phyloP scores from a whole-genome alignment of 345 rosid species.

The Carallia brachiata region DNA sequence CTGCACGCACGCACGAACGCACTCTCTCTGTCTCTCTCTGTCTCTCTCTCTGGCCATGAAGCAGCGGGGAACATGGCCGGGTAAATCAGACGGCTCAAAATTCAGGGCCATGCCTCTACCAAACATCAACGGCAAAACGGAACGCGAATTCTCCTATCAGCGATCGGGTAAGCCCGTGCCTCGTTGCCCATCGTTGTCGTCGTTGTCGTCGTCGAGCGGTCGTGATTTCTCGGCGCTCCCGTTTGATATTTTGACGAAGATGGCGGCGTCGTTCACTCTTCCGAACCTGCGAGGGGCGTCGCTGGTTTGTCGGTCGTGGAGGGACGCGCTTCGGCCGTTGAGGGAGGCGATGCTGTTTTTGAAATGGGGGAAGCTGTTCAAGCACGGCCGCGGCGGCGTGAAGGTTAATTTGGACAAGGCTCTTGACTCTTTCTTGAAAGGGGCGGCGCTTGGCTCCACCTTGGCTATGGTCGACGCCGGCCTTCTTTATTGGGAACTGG shows the following conservation, averaged over 20 bases:
- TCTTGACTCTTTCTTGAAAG: conserved; percentile 72
- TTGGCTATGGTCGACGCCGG: conserved; percentile 99
- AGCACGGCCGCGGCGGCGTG: conserved; percentile 83
- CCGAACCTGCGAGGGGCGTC: conserved; percentile 70
- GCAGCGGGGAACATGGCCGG: conserved; percentile 56
- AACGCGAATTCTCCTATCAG: too few species aligned
- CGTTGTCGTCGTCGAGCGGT: not conserved
- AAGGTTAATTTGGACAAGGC: conserved; percentile 65
- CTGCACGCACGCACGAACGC: too few species aligned
- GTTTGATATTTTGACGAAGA: conserved; percentile 54
- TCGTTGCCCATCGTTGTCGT: not conserved
- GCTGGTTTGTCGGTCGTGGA: conserved; percentile 77
- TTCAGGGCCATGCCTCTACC: conserved; percentile 33
- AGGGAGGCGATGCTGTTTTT: conserved; percentile 82
- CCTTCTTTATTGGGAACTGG: conserved; percentile 79
- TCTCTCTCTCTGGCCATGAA: conserved; percentile 10
- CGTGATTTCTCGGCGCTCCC: conserved; percentile 73
- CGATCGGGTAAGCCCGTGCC: too few species aligned
- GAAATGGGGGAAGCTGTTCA: conserved; percentile 74
- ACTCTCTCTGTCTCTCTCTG: not conserved
- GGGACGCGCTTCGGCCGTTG: conserved; percentile 73
- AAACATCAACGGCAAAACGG: conserved; percentile 5
- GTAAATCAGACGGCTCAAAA: conserved; percentile 39
- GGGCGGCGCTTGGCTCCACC: conserved; percentile 80
- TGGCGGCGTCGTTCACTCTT: conserved; percentile 64